Evolutionary conservation across 2,329 filamentous ascomycete species (phyloP).

Genomic region (Colletotrichum abscissum): DNA sequence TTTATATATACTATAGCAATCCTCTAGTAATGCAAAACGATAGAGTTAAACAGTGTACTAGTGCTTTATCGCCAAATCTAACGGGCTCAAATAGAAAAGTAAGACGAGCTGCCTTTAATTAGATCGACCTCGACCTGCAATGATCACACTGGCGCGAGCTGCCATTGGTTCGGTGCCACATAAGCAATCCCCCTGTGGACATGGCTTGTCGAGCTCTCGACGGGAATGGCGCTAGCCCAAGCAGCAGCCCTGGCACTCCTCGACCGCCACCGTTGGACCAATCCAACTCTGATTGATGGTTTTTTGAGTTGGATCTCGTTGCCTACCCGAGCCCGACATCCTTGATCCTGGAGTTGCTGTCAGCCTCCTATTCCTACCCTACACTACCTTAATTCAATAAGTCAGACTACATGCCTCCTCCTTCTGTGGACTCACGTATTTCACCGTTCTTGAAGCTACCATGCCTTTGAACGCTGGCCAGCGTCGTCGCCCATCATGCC

Average conservation of each 20-base stretch:
- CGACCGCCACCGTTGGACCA: neutral
- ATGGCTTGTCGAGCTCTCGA: neutral
- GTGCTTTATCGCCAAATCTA: neutral
- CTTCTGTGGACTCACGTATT: neutral
- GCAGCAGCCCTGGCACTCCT: neutral
- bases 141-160: neutral
- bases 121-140: neutral
- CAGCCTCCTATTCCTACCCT: neutral
- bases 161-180: neutral
- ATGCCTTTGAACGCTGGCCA: neutral
- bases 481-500: neutral
- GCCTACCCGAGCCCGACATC: neutral
- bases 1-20: too few species aligned
- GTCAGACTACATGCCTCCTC: neutral
- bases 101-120: neutral
- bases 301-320: neutral
- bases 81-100: neutral
- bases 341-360: neutral
- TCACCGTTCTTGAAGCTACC: neutral
- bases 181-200: neutral
- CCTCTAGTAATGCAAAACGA: too few species aligned
- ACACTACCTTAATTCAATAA: neutral
- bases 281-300: neutral
- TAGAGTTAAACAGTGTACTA: too few species aligned
- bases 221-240: neutral